Conservation (phyloP, 768 basidiomycete species). For the Trametes punicea region DNA sequence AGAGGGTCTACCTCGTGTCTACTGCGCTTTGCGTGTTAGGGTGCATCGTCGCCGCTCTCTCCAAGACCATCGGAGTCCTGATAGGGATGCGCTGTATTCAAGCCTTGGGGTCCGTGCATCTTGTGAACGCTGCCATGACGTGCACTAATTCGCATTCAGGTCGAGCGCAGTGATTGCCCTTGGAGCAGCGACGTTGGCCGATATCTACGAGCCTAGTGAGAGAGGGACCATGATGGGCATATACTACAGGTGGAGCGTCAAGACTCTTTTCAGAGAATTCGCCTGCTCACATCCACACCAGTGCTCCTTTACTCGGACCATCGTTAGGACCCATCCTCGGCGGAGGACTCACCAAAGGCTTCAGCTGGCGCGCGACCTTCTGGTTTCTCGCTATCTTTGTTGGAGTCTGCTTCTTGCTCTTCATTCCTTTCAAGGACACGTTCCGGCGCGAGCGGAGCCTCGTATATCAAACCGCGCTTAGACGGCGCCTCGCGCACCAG, state of each 20-base stretch:
- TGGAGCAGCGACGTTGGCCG: slow-evolving; percentile 75
- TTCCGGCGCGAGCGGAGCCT: slow-evolving; percentile 81
- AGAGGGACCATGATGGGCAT: slow-evolving; percentile 78
- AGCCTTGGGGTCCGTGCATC: slow-evolving; percentile 49
- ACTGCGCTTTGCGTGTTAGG: slow-evolving; percentile 52
- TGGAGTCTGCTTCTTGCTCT: slow-evolving; percentile 49
- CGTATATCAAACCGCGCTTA: slow-evolving; percentile 67
- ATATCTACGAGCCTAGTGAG: slow-evolving; percentile 72
- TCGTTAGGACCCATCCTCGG: slow-evolving; percentile 69
- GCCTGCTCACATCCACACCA: slow-evolving; percentile 18
- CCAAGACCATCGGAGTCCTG: slow-evolving; percentile 50
- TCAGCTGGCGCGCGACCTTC: slow-evolving; percentile 78
- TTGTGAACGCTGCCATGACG: not conserved
- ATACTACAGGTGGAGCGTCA: slow-evolving; percentile 48
- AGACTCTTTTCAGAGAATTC: not conserved
- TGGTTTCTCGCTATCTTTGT: slow-evolving; percentile 75
- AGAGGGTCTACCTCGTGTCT: slow-evolving; percentile 55
- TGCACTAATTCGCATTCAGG: slow-evolving; percentile 28
- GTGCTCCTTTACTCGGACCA: slow-evolving; percentile 74
- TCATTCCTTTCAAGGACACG: slow-evolving; percentile 76
- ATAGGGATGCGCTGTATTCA: slow-evolving; percentile 71
- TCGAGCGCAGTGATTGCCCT: slow-evolving; percentile 67
- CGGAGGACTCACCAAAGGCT: slow-evolving; percentile 60
- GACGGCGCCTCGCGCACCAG: slow-evolving; percentile 33
- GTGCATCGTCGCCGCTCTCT: slow-evolving; percentile 53